Base-by-base conservation (phyloP, 495 filamentous ascomycete genomes). In the Penicillium paradoxum region DNA sequence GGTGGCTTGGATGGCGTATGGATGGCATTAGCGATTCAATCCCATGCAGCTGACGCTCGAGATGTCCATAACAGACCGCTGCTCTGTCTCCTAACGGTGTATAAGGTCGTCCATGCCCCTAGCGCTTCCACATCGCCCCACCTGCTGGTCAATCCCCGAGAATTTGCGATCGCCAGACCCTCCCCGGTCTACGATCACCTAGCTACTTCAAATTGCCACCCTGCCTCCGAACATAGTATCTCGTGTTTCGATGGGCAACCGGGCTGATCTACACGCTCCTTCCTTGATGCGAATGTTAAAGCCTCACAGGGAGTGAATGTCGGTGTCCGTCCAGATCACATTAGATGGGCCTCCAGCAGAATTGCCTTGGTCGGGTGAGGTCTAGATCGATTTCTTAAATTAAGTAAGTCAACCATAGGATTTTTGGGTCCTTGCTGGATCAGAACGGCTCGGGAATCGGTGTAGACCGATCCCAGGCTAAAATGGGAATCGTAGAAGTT, bases 241-340 rank as follows among this genome's bases (percentile, higher is more conserved):
- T 29, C 6, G 21, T 49, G 36, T 49, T 40, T 39, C 47, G 47
- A 40, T 19, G 36, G 47, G 47, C 27, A 50, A 50, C 47, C 37
- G 18, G 9, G 14, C 17, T 33, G 47, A 50, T 41, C 47, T 41
- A n/a, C 47, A 27, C 13, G 14, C 37, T 41, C 8, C 6, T 33
- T 49, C 25, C 27, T 50, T 33, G 37, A 32, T 50, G 47, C 27
- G 33, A 32, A 32, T 29, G 9, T 29, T 8, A 15, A 40, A 19
- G 9, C 9, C 7, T 30, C 46, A 49, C 25, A 40, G 36, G 33
- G 36, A 40, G 24, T 30, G 34, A 21, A 39, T 39, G 45, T 39
- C 15, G 17, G 36, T 29, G n/a, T 49, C 21, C 13, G 4, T 18
- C 11, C 13, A 38, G 17, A 10, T 14, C 25, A 2, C 46, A 29